Evolutionary conservation across 805 yeast genomes (phyloP).

Genomic region (Zygotorulaspora florentina): DNA sequence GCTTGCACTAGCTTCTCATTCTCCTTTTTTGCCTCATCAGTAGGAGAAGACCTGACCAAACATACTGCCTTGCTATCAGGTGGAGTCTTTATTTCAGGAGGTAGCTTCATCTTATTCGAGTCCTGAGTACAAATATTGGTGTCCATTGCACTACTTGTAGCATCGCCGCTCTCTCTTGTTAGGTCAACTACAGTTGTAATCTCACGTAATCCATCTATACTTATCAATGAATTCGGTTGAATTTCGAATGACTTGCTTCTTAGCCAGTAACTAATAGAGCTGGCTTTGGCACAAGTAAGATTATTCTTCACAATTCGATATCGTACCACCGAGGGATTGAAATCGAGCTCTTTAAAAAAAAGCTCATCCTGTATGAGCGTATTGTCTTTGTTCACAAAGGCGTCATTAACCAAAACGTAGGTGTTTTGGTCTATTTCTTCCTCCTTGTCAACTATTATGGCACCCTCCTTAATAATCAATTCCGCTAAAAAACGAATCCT

Average conservation of each 20-base stretch:
- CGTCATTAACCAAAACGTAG: slow-evolving; percentile 24
- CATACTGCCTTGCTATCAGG: background rate
- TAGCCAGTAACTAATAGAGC: slow-evolving; percentile 21
- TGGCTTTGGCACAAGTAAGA: slow-evolving; percentile 14
- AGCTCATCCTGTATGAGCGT: slow-evolving; percentile 15
- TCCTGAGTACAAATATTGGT: slow-evolving; percentile 2
- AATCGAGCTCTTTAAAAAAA: slow-evolving; percentile 23
- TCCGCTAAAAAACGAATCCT: slow-evolving; percentile 14
- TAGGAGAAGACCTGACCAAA: background rate
- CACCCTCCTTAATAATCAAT: slow-evolving; percentile 24
- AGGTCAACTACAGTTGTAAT: too few species aligned
- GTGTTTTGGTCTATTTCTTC: slow-evolving; percentile 8
- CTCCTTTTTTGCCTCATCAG: background rate
- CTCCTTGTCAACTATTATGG: slow-evolving; percentile 10
- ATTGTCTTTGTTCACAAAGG: slow-evolving; percentile 19
- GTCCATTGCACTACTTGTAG: background rate
- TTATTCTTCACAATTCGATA: slow-evolving; percentile 6
- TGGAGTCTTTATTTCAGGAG: background rate
- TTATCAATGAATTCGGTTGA: background rate
- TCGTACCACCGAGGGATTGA: slow-evolving; percentile 11
- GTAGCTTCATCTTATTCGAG: background rate
- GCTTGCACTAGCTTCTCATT: slow-evolving; percentile 21
- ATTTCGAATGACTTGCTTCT: slow-evolving; percentile 1
- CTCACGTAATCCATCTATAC: background rate
- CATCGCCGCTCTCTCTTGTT: too few species aligned